Base-by-base conservation (phyloP, 257 asterid genomes). In the Lithospermum erythrorhizon region DNA sequence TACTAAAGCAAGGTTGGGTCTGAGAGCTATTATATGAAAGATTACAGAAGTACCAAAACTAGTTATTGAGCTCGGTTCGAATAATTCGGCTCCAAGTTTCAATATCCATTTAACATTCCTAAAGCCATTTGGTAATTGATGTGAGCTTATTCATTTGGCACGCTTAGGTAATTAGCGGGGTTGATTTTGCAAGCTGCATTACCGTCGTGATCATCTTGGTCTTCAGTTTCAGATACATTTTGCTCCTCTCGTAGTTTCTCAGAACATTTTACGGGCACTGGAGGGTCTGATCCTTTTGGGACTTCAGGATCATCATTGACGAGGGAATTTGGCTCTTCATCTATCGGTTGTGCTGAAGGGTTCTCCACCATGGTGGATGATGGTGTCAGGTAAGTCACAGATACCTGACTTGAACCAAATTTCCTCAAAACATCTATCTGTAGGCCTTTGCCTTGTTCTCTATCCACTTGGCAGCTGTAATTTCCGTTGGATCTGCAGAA, bases 371-470 rank as follows among this genome's bases (percentile, higher is more conserved):
- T 59, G 53, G 71, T 57, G 32, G 90, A 72, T 69, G 90, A 70
- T 47, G 68, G 66, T 68, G 76, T 87, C 75, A 74, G 62, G 65
- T 64, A 61, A 60, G 63, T 82, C 90, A n/a, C n/a, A n/a, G 48
- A 58, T 13, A 5, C 87, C 84, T 9, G 89, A 75, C 73, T 84
- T 83, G 76, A n/a, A n/a, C n/a, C n/a, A n/a, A n/a, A n/a, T 83
- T 81, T 80, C 77, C 81, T 90, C 97, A n/a, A 74, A 90, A 82
- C 96, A 90, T 87, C 95, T n/a, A 79, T 72, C 73, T 90, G 96
- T 53, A 90, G 93, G 68, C 73, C 65, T 58, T 73, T 72, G 49
- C 97, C 97, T 72, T 87, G 97, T 70, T 89, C 79, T 89, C 95
- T 71, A 89, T 89, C 35, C 95, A n/a, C n/a, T n/a, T n/a, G n/a